Conservation (phyloP, 768 basidiomycete species). For the Daedalea quercina region DNA sequence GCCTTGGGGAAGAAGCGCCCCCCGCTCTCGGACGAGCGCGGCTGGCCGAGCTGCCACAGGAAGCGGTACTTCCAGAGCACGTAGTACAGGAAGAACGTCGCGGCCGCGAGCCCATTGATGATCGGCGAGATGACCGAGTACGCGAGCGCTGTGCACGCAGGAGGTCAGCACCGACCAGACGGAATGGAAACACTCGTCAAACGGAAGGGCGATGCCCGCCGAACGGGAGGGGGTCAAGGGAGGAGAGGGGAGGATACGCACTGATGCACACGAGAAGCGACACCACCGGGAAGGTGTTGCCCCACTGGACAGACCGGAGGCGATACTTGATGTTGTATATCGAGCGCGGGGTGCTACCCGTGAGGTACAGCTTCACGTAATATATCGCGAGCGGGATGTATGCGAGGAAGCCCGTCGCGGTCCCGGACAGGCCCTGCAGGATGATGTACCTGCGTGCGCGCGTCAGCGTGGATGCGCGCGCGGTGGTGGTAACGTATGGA, state of each 20-base stretch:
- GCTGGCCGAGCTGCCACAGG: slow-evolving; percentile 57
- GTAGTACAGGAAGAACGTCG: slow-evolving; percentile 81
- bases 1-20: slow-evolving; percentile 96
- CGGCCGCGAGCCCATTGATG: slow-evolving; percentile 84
- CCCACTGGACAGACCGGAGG: slow-evolving; percentile 63
- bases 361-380: slow-evolving; percentile 83
- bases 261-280: slow-evolving; percentile 83
- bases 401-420: slow-evolving; percentile 76
- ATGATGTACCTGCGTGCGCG: slow-evolving; percentile 56
- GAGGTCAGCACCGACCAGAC: slow-evolving; percentile 3
- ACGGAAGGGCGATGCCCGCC: no score
- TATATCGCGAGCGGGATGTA: slow-evolving; percentile 72
- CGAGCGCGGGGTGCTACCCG: slow-evolving; percentile 85
- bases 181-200: no score
- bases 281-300: slow-evolving; percentile 63
- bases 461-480: not conserved
- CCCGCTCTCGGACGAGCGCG: slow-evolving; percentile 69
- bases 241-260: slow-evolving; percentile 29
- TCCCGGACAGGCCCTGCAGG: slow-evolving; percentile 74
- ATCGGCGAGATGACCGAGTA: slow-evolving; percentile 91
- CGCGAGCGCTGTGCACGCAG: slow-evolving; percentile 44
- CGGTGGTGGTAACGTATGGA: not conserved
- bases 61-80: slow-evolving; percentile 59
- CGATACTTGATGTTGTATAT: slow-evolving; percentile 81
- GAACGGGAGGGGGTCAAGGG: not conserved